A percentile compares a stretch with the other conserved stretches of the same genome.
These are phyloP conservation scores for Trichosporon coremiiforme DNA, from an alignment of 1,284 basidiomycete genomes.

Conservation along the genomic window DNA sequence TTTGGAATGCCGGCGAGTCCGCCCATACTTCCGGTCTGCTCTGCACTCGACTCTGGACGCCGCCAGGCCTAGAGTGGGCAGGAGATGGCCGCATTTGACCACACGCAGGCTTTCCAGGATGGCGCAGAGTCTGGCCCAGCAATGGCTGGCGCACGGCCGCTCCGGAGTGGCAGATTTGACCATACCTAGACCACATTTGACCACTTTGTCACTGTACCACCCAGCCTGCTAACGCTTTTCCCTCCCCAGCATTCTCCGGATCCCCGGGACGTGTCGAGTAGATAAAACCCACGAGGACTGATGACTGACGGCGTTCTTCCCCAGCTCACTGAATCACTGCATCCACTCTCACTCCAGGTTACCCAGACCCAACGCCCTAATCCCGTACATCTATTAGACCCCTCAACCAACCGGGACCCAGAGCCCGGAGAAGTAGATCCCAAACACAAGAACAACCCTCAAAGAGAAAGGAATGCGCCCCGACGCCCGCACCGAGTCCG, in stretches of 20 bases:
- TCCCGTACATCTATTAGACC: background rate
- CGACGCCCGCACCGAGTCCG: slow-evolving; percentile 15
- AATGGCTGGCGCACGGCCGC: slow-evolving; percentile 4
- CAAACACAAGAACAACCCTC: background rate
- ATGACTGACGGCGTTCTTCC: background rate
- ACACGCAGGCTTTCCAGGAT: background rate
- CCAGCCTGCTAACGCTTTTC: background rate
- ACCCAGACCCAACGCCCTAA: background rate
- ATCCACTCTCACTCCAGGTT: background rate
- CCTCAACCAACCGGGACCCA: background rate
- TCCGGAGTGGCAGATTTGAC: slow-evolving; percentile 17
- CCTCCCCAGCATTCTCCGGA: background rate
- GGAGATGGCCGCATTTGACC: background rate
- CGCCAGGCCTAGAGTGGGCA: background rate
- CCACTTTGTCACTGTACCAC: background rate
- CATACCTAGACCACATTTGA: background rate
- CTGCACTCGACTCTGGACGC: background rate
- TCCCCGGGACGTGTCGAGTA: background rate
- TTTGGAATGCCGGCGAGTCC: slow-evolving; percentile 10
- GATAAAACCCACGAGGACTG: background rate
- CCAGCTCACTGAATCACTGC: background rate
- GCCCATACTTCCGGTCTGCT: background rate
- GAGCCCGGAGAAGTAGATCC: background rate
- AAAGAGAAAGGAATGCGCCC: background rate
- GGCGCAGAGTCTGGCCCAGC: no score